Evolutionary conservation across 2,329 filamentous ascomycete species (phyloP), one percentile per base, ranked within the genome.

Genomic region (Alternaria panax): DNA sequence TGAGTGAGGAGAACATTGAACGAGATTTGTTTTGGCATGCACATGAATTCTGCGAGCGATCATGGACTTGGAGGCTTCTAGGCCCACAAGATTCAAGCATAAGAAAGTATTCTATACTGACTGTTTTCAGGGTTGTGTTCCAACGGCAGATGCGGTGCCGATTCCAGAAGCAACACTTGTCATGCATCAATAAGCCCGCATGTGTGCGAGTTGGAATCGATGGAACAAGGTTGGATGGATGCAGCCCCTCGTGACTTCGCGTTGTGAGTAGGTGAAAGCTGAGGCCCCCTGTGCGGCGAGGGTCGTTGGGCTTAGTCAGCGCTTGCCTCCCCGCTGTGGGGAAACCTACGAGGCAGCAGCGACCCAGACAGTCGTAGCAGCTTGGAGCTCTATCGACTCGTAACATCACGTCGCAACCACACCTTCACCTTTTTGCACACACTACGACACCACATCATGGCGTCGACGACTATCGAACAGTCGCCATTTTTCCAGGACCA

Each of bases 401-500:
- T 55, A 52, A 42, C 59, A 59, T 9, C 56, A 63, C 62, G 61
- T 57, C 63, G 56, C 53, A 45, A 57, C 57, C 60, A 59, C 58
- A 22, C 30, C 28, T 20, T n/a, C 28, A 24, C 28, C 32, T 16
- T 14, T n/a, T 14, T 20, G 30, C 20, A 51, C 54, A 62, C 59
- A 46, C 36, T 36, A 34, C 27, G 50, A 57, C 53, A 64, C 57
- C 30, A 14, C 30, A 6, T 6, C 30, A 64, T 51, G 60, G 78
- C 78, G 76, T 71, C 73, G 38, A 63, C 64, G 1, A 75, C 65
- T 59, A 55, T 72, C 43, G 77, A 78, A 64, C 71, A 78, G 38
- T 77, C 76, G 45, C 63, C 66, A 7, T 78, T 75, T 64, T 79
- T 79, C 51, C 69, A 70, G 52, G 68, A 73, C 53, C 64, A 69